Evolutionary conservation across 2,329 filamentous ascomycete species (phyloP).

Genomic region (Cladosporium sp.): DNA sequence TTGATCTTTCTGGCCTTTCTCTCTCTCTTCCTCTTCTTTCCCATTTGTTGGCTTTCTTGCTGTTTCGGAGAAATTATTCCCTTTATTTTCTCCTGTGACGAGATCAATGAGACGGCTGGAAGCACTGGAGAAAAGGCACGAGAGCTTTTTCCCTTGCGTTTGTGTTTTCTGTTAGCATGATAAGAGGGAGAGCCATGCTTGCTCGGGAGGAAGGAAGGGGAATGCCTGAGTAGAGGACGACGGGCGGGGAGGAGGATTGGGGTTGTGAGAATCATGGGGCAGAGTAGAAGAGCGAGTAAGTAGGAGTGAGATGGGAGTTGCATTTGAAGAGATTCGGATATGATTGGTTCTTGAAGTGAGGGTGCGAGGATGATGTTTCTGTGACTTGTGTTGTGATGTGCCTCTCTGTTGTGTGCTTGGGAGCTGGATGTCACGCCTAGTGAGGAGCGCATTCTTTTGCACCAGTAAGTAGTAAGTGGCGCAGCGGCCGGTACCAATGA

Average conservation of each 20-base stretch:
- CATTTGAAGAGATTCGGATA: neutral
- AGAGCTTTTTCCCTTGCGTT: neutral
- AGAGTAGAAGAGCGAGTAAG: neutral
- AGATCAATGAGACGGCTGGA: neutral
- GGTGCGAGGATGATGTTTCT: neutral
- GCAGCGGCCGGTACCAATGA: no score
- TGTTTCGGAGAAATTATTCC: neutral
- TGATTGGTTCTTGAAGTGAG: neutral
- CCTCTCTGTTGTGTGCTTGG: no score
- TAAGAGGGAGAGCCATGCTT: neutral
- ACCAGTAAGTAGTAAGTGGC: no score
- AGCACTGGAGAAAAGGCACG: neutral
- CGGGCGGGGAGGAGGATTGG: neutral
- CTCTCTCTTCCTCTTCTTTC: neutral
- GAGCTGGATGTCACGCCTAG: no score
- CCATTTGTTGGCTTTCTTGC: neutral
- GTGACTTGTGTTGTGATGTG: neutral
- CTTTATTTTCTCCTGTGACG: neutral
- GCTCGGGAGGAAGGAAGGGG: neutral
- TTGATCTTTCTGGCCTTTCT: neutral
- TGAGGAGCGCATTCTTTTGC: no score
- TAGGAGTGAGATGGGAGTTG: neutral
- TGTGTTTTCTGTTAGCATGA: neutral
- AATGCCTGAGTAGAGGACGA: neutral
- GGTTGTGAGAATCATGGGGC: neutral